These are phyloP conservation scores for Trichoderma sp. DNA, from an alignment of 2,329 filamentous ascomycete species.

Conservation along the genomic window DNA sequence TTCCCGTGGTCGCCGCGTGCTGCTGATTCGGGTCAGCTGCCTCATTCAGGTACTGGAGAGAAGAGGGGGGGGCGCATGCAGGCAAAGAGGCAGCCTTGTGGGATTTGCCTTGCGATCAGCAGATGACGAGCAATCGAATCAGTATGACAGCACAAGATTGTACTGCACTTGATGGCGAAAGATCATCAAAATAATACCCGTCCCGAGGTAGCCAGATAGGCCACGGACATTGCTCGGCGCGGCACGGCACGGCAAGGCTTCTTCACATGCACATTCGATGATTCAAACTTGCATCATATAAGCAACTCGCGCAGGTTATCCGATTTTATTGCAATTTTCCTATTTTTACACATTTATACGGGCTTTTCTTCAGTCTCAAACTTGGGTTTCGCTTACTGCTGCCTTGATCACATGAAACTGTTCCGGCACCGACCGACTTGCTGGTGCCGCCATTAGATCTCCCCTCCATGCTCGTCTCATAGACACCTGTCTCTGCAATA, in stretches of 20 bases:
- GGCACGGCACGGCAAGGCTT: background rate
- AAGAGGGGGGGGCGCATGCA: background rate
- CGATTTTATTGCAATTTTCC: background rate
- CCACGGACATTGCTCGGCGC: background rate
- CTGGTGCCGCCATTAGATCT: constrained; percentile 70
- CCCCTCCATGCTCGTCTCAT: constrained; percentile 79
- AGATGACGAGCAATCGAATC: background rate
- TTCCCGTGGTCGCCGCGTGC: background rate
- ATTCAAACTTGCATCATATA: background rate
- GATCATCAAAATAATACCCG: background rate
- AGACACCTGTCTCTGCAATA: constrained; percentile 70
- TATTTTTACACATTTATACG: background rate
- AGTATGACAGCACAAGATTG: background rate
- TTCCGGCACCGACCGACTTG: constrained; percentile 60
- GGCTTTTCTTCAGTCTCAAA: background rate
- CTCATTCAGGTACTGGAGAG: background rate
- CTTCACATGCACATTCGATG: background rate
- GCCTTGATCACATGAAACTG: constrained; percentile 55
- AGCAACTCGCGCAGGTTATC: no score
- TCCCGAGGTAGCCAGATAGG: background rate
- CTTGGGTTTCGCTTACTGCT: background rate
- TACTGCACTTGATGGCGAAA: background rate
- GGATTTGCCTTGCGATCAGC: background rate
- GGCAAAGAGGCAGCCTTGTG: background rate
- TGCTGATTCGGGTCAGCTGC: constrained; percentile 9